Evolutionary conservation across 2,329 filamentous ascomycete genomes (phyloP), one percentile per base, ranked within the genome.

Genomic region (Colletotrichum spaethianum): DNA sequence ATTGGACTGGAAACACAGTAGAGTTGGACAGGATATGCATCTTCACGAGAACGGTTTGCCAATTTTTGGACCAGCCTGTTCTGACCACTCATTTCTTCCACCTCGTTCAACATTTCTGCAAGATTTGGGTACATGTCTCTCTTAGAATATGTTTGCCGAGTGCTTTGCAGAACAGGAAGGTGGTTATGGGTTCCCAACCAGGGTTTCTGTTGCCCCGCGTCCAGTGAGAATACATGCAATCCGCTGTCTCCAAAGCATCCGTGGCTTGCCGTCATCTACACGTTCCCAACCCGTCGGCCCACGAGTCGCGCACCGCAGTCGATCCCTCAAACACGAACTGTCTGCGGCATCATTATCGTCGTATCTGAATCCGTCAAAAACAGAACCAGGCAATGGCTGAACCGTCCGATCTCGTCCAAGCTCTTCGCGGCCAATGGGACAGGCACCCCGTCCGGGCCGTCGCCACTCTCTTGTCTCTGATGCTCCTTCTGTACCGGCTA

Each of bases 401-500:
- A 18, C 26, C 26, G 11, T 61, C 14, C 26, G 12, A 16, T 36
- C n/a, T 40, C 33, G 16, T 53, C 26, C 31, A 20, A 36, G 8
- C 14, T 3, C 48, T 18, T 20, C 16, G 26, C 26, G 20, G 8
- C 16, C 55, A 26, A 7, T 40, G 50, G 23, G 23, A 56, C 6
- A 28, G 12, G 14, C 33, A 55, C 26, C 67, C 63, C 48, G n/a
- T 48, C 4, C 44, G 26, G n/a, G 33, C 38, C 46, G 33, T 31
- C 36, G 31, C 38, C 8, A 36, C 11, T 36, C 33, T 36, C 33
- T 7, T 11, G 6, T 36, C 11, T 18, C 50, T 59, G n/a, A 23
- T 44, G 11, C 2, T 78, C 74, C 74, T 74, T 61, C 1, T 60
- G 14, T 36, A 36, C n/a, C 33, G 59, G 48, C 18, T 65, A 1